Percentiles rank a stretch among this genome's conserved stretches.
phyloP scores from a whole-genome alignment of 805 yeast species.

The Starmerella roubikii region DNA sequence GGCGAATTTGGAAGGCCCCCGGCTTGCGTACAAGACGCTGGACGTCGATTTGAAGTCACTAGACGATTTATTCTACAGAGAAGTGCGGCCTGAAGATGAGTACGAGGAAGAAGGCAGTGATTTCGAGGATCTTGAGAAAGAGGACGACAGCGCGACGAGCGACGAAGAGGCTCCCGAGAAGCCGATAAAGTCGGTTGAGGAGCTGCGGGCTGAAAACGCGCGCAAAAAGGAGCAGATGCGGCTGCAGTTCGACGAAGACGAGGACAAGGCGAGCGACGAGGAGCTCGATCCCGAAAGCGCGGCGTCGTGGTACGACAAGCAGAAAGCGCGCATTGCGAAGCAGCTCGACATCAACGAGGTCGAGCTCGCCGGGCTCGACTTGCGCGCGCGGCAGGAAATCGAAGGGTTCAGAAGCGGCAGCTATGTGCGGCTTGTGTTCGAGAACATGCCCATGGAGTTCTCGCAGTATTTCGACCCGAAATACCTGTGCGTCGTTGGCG shows the following conservation, averaged over 20 bases:
- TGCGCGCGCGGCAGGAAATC: slow-evolving; percentile 58
- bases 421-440: slow-evolving; percentile 79
- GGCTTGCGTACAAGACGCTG: slow-evolving; percentile 20
- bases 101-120: slow-evolving; percentile 26
- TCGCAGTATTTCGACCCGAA: slow-evolving; percentile 73
- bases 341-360: slow-evolving; percentile 87
- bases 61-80: slow-evolving; percentile 23
- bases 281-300: slow-evolving; percentile 70
- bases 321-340: slow-evolving; percentile 92
- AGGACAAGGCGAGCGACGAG: slow-evolving; percentile 49
- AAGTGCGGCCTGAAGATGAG: slow-evolving; percentile 24
- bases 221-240: slow-evolving; percentile 78
- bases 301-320: slow-evolving; percentile 95
- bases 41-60: slow-evolving; percentile 18
- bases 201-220: slow-evolving; percentile 69
- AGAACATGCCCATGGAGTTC: slow-evolving; percentile 76
- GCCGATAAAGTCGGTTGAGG: slow-evolving; percentile 40
- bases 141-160: slow-evolving; percentile 21
- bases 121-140: slow-evolving; percentile 17
- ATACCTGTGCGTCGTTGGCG: slow-evolving; percentile 81
- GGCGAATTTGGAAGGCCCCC: slow-evolving; percentile 10
- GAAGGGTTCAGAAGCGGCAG: slow-evolving; percentile 93
- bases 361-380: slow-evolving; percentile 49
- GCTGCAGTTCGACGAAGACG: slow-evolving; percentile 77
- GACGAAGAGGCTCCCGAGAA: slow-evolving; percentile 22